Evolutionary conservation across 2,329 filamentous ascomycete species (phyloP).

Genomic region (Exophiala aquamarina): DNA sequence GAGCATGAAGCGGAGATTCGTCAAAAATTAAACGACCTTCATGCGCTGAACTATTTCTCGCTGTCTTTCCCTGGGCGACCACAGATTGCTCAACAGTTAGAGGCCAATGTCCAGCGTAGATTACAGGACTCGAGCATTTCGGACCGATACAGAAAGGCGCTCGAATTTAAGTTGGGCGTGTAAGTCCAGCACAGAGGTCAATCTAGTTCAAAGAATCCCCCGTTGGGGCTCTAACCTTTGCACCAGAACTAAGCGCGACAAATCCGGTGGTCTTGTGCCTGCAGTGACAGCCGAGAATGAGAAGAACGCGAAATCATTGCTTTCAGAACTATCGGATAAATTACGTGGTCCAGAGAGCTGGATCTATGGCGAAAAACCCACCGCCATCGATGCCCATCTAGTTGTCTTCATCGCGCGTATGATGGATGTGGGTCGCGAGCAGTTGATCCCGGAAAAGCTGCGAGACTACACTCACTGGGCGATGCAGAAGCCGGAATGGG

Average conservation of each 20-base stretch:
- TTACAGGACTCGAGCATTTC: neutral
- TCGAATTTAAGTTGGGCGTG: conserved; percentile 6
- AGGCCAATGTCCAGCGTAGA: neutral
- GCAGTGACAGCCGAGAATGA: conserved; percentile 4
- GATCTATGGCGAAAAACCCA: conserved; percentile 1
- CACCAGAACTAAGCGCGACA: conserved; percentile 4
- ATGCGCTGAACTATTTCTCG: conserved; percentile 12
- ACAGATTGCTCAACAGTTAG: conserved; percentile 6
- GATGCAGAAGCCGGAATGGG: conserved; percentile 5
- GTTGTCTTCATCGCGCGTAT: conserved; percentile 6
- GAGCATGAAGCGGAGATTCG: conserved; percentile 3
- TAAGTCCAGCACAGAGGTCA: conserved; percentile 2
- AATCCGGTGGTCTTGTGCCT: conserved; percentile 5
- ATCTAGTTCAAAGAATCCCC: neutral
- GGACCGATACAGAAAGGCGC: conserved; percentile 3
- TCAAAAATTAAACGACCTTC: conserved; percentile 3
- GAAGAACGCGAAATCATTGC: neutral
- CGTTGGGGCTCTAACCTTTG: neutral
- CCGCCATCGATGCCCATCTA: conserved; percentile 8
- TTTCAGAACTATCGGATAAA: neutral
- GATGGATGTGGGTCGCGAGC: conserved; percentile 5
- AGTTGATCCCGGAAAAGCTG: conserved; percentile 2
- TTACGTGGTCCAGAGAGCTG: neutral
- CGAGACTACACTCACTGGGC: conserved; percentile 5
- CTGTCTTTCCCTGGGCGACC: conserved; percentile 8